Conservation (phyloP, 768 basidiomycete species). For the Pleurotus ostreatus region DNA sequence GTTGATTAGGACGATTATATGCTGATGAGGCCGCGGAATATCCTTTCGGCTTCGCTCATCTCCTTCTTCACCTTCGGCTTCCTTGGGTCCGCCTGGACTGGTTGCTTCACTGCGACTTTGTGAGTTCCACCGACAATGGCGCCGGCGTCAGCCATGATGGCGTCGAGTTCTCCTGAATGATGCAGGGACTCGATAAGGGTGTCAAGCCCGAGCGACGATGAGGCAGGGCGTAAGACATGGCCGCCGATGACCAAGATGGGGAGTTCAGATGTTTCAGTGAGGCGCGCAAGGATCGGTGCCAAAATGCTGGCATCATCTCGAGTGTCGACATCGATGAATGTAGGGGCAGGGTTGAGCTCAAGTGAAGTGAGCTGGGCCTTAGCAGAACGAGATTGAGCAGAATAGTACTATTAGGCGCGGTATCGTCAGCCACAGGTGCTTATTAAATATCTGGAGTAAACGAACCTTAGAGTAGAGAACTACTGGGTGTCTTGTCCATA, state of each 20-base stretch:
- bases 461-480: conserved; percentile 70
- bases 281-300: conserved; percentile 53
- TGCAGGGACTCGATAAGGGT: conserved; percentile 48
- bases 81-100: background rate
- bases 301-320: conserved; percentile 69
- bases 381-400: conserved; percentile 18
- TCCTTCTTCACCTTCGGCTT: background rate
- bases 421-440: background rate
- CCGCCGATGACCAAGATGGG: conserved; percentile 73
- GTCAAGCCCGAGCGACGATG: conserved; percentile 40
- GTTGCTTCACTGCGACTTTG: background rate
- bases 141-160: conserved; percentile 50
- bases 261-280: conserved; percentile 50
- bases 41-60: background rate
- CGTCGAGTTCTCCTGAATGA: conserved; percentile 47
- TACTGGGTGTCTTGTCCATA: conserved; percentile 73
- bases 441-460: background rate
- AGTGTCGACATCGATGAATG: conserved; percentile 68
- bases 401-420: background rate
- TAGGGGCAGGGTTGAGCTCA: conserved; percentile 57
- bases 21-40: conserved; percentile 4
- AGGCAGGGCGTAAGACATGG: conserved; percentile 14
- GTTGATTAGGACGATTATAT: background rate
- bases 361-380: conserved; percentile 53
- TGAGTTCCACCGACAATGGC: conserved; percentile 44